These are phyloP conservation scores for Hyaloscypha hepaticicola DNA, from an alignment of 495 filamentous ascomycete genomes.

Conservation along the genomic window DNA sequence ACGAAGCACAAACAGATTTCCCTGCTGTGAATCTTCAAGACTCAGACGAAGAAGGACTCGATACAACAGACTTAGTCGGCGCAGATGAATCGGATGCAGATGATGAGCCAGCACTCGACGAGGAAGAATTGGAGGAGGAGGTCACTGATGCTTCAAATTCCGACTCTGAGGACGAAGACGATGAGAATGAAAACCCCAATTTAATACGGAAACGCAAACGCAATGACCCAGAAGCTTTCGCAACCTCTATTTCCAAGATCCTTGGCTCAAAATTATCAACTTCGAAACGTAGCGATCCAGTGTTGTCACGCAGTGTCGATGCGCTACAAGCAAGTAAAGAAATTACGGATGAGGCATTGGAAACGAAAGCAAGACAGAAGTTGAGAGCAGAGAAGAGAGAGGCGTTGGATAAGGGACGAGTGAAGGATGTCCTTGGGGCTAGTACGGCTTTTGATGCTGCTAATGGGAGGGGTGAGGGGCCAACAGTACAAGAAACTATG, in stretches of 20 bases:
- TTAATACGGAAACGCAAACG: constrained; percentile 55
- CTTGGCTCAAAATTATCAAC: constrained; percentile 80
- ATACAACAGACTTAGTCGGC: constrained; percentile 30
- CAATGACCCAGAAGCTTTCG: constrained; percentile 88
- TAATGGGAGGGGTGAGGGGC: constrained; percentile 44
- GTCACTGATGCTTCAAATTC: constrained; percentile 36
- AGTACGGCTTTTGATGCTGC: constrained; percentile 43
- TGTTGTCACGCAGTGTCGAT: constrained; percentile 73
- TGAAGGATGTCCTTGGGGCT: constrained; percentile 73
- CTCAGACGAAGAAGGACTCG: constrained; percentile 55
- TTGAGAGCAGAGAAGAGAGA: constrained; percentile 77
- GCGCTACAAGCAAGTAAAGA: constrained; percentile 65
- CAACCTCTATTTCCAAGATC: constrained; percentile 88
- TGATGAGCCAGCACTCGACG: constrained; percentile 29
- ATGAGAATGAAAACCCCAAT: constrained; percentile 36
- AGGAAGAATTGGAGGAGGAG: constrained; percentile 34
- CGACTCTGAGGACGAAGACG: constrained; percentile 40
- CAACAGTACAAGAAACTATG: constrained; percentile 54
- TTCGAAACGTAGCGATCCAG: constrained; percentile 78
- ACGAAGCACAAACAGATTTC: constrained; percentile 50
- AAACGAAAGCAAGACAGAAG: constrained; percentile 73
- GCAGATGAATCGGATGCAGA: constrained; percentile 36
- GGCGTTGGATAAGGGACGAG: constrained; percentile 80
- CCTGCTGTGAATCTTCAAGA: constrained; percentile 65
- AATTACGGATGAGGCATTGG: constrained; percentile 71